Evolutionary conservation across 1,139 yeast species (phyloP).

Genomic region (Geotrichum carabidarum): DNA sequence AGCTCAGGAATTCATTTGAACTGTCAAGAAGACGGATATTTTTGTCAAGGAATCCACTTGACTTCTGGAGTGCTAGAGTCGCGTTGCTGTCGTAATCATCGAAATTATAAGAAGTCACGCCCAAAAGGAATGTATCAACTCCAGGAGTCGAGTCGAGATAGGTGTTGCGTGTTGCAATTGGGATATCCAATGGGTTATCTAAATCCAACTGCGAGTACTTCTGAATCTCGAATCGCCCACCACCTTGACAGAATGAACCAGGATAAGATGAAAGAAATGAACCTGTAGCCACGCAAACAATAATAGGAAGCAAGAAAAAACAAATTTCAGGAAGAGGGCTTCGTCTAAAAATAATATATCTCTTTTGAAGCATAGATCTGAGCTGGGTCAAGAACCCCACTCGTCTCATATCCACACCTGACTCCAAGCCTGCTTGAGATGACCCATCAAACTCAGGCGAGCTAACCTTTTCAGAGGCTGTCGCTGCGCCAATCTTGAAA

Average conservation of each 20-base stretch:
- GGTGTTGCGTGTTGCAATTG: conserved; percentile 23
- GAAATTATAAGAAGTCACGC: conserved; percentile 21
- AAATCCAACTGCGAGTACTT: conserved; percentile 23
- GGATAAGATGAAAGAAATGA: conserved; percentile 28
- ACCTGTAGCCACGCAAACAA: conserved; percentile 34
- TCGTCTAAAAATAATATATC: conserved; percentile 31
- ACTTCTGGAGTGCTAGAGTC: conserved; percentile 17
- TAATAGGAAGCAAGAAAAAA: conserved; percentile 31
- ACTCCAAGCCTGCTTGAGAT: not conserved
- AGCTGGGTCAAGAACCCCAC: conserved; percentile 30
- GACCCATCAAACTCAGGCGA: not conserved
- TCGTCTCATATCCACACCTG: not conserved
- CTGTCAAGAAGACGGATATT: conserved; percentile 22
- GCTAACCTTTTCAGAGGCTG: not conserved
- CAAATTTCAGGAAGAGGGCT: conserved; percentile 33
- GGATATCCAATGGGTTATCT: conserved; percentile 16
- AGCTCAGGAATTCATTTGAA: conserved; percentile 23
- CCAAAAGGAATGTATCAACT: conserved; percentile 21
- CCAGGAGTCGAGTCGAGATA: conserved; percentile 21
- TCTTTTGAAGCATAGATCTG: conserved; percentile 33
- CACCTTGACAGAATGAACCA: conserved; percentile 28
- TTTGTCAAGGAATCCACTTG: conserved; percentile 17
- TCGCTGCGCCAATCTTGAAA: not conserved
- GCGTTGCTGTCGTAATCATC: conserved; percentile 10
- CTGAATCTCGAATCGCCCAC: conserved; percentile 23